Base-by-base conservation (phyloP, 108 stramenopile genomes). In the Stephanodiscus triporus region DNA sequence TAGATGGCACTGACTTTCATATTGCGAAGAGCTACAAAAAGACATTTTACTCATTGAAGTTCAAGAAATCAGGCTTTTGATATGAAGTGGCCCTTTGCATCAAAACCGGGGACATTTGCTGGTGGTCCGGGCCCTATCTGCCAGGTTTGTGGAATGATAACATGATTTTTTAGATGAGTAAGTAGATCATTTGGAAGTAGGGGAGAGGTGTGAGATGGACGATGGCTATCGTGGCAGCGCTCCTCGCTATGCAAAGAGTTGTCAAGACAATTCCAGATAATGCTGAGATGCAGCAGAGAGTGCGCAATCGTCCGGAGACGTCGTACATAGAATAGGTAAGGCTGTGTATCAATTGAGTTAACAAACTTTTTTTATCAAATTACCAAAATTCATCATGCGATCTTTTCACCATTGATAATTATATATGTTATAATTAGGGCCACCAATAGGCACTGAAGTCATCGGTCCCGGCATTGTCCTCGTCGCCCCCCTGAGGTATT, bases 1-100 rank as follows among this genome's bases (percentile, higher is more conserved):
- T 64, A 24, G 63, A 64, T 55, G 72, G 72, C 22, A 65, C 54
- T 10, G 72, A 73, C 48, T 64, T 73, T 54, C 54, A 16, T 59
- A 53, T 38, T 56, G 55, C 71, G 29, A 47, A 34, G 38, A 59
- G 57, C 10, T 57, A 29, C 30, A 4, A 16, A 8, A 70, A 66
- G 47, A 5, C 14, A 50, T 68, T 19, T 34, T 73, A 51, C 58
- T 59, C 27, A 0, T 32, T 61, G 53, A 77, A 83, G 32, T 83
- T 78, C 40, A 47, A 73, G 24, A 50, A 62, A 16, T 23, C 56
- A 7, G 72, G 76, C 26, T 36, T 73, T 4, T 50, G 77, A 6
- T 78, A 74, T 59, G 77, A 83, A 43, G 76, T 78, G 40, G 82
- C 38, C 14, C 20, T 68, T 0, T 54, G 27, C 32, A 77, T 83